Percentiles rank a stretch among this genome's conserved stretches.
phyloP scores from a whole-genome alignment of 352 stramenopile species.

The Globisporangium cystogenes region DNA sequence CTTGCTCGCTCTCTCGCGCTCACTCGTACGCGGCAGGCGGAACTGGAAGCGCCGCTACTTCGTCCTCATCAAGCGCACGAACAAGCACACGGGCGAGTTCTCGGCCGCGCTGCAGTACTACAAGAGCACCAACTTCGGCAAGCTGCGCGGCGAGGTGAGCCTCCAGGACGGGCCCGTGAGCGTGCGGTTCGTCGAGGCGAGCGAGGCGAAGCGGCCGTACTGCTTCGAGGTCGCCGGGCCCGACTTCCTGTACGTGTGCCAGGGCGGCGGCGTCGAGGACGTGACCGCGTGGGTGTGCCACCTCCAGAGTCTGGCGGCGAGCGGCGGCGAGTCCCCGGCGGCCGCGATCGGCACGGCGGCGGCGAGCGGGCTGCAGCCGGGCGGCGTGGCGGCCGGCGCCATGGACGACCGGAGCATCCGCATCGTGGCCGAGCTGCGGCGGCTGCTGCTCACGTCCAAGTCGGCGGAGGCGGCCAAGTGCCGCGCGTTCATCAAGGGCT shows the following conservation, averaged over 20 bases:
- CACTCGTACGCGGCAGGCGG: slow-evolving; percentile 29
- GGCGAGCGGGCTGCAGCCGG: slow-evolving; percentile 26
- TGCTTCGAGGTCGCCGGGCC: slow-evolving; percentile 77
- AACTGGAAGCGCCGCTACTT: slow-evolving; percentile 88
- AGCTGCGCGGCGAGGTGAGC: slow-evolving; percentile 72
- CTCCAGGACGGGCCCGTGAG: slow-evolving; percentile 61
- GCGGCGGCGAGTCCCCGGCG: slow-evolving; percentile 29
- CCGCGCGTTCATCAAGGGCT: slow-evolving; percentile 55
- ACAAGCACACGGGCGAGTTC: slow-evolving; percentile 56
- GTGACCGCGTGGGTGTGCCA: slow-evolving; percentile 84
- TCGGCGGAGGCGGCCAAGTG: slow-evolving; percentile 64
- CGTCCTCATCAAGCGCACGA: slow-evolving; percentile 78
- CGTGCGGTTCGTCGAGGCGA: slow-evolving; percentile 71
- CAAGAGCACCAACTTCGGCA: slow-evolving; percentile 78
- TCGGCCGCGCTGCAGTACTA: slow-evolving; percentile 82
- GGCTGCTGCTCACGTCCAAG: slow-evolving; percentile 73
- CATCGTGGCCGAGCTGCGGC: slow-evolving; percentile 77
- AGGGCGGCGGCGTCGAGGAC: slow-evolving; percentile 78
- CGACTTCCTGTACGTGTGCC: slow-evolving; percentile 73
- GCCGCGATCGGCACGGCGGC: slow-evolving; percentile 31
- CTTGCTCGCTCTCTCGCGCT: too few relatives aligned
- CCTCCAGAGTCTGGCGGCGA: slow-evolving; percentile 60
- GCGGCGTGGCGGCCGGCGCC: slow-evolving; percentile 19
- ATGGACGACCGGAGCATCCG: slow-evolving; percentile 70
- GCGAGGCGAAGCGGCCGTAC: slow-evolving; percentile 76